Percentiles rank a stretch among this genome's conserved stretches.
These are phyloP conservation scores for Eimeria praecox DNA, from an alignment of 169 alveolate genomes.

Conservation along the genomic window DNA sequence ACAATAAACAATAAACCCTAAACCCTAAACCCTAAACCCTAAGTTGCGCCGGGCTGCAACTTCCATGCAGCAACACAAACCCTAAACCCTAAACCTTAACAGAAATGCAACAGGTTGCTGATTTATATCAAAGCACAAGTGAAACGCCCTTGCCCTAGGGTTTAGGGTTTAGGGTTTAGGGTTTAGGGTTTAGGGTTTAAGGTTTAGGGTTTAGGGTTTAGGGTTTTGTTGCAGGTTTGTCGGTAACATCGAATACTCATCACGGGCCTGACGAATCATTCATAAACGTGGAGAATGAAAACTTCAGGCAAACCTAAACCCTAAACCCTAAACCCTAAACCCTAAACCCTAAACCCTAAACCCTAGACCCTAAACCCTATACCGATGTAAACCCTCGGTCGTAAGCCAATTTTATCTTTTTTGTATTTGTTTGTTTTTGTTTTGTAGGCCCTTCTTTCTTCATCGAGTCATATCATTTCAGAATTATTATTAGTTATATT, in stretches of 20 bases:
- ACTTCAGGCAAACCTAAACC: conserved; percentile 51
- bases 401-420: no score
- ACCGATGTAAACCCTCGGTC: not conserved
- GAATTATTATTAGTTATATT: no score
- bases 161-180: conserved; percentile 28
- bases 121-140: no score
- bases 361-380: not conserved
- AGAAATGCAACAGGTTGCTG: no score
- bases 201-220: not conserved
- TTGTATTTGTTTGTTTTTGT: no score
- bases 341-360: not conserved
- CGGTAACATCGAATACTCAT: conserved; percentile 25
- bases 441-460: no score
- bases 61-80: not conserved
- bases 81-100: not conserved
- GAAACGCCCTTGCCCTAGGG: not conserved
- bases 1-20: conserved; percentile 31
- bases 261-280: conserved; percentile 36
- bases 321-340: conserved; percentile 38
- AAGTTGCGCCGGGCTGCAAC: no score
- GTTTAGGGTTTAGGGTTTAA: not conserved
- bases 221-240: conserved; percentile 9
- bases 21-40: conserved; percentile 5
- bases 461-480: no score
- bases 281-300: conserved; percentile 38